Evolutionary conservation across 345 rosid species (phyloP), one percentile per base, ranked within the genome.

Genomic region (Aquilaria yunnanensis): DNA sequence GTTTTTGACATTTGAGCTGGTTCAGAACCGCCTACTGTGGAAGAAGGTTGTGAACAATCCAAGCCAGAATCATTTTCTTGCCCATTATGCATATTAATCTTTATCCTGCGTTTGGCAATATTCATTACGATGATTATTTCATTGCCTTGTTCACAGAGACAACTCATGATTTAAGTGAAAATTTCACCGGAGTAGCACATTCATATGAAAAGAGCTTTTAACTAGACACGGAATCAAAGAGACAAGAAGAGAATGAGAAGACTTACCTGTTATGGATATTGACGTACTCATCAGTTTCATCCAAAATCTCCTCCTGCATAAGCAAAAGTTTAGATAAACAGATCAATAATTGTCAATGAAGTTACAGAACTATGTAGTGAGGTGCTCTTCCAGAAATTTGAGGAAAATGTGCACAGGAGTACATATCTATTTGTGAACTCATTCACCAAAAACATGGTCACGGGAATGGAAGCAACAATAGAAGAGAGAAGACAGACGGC

Each of bases 291-390:
- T 93, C 97, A 0, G 98, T 93, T 79, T 90, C 99, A 61, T 90
- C 99, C 74, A 93, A 77, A 70, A 93, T 90, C 84, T 90, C 99
- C 80, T 93, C 97, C 95, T 88, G 92, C 68, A 81, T 41, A 68
- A 67, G 56, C 51, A 69, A 61, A 67, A 11, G 60, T 51, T 62
- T 33, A 32, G 14, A 57, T 67, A 50, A n/a, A 16, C 12, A 60
- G 47, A 51, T 55, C 37, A 52, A 63, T n/a, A 23, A 23, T 2
- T 12, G 34, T 43, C 7, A 7, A 37, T 37, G 4, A 37, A 37
- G 43, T 3, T 7, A 37, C 43, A 37, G 43, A 37, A 37, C 5
- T 37, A 37, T 37, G 43, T 3, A 37, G 5, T 37, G 5, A 3
- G 43, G 43, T 37, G 4, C 43, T 37, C 43, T 37, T 37, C 43